Evolutionary conservation across 2,329 filamentous ascomycete genomes (phyloP).

Genomic region (Arthroderma sp.): DNA sequence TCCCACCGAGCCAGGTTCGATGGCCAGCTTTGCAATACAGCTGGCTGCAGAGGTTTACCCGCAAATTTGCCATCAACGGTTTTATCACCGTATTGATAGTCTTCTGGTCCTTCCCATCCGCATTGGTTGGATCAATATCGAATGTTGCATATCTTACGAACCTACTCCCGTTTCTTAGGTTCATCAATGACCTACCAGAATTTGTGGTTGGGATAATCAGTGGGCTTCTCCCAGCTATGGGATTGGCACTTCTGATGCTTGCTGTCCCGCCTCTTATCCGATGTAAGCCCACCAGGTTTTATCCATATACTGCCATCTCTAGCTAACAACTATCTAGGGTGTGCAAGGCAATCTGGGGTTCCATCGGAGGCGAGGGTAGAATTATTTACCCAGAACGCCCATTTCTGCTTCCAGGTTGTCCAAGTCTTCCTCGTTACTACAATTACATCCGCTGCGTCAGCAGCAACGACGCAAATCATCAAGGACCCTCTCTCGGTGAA

Average conservation of each 20-base stretch:
- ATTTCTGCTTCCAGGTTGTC: constrained; percentile 60
- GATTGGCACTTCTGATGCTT: constrained; percentile 73
- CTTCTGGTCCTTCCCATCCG: constrained; percentile 71
- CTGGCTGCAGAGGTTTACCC: constrained; percentile 70
- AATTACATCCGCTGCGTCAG: constrained; percentile 64
- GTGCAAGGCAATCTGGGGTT: constrained; percentile 66
- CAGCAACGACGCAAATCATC: constrained; percentile 52
- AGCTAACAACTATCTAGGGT: constrained; percentile 35
- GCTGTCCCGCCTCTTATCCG: constrained; percentile 73
- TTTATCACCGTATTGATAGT: constrained; percentile 67
- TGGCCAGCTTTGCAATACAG: constrained; percentile 72
- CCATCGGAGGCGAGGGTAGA: constrained; percentile 71
- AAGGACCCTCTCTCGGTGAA: constrained; percentile 52
- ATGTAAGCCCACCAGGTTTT: constrained; percentile 34
- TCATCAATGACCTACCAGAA: constrained; percentile 58
- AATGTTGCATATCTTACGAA: constrained; percentile 59
- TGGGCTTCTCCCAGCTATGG: constrained; percentile 67
- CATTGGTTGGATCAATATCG: constrained; percentile 71
- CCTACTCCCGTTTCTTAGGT: constrained; percentile 50
- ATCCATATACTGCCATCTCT: neutral
- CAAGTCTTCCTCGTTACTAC: constrained; percentile 87
- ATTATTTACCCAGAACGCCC: constrained; percentile 77
- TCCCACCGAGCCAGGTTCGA: constrained; percentile 72
- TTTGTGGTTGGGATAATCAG: constrained; percentile 65
- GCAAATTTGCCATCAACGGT: constrained; percentile 53